phyloP scores from a whole-genome alignment of 768 basidiomycete genomes.

The Chiua virens region DNA sequence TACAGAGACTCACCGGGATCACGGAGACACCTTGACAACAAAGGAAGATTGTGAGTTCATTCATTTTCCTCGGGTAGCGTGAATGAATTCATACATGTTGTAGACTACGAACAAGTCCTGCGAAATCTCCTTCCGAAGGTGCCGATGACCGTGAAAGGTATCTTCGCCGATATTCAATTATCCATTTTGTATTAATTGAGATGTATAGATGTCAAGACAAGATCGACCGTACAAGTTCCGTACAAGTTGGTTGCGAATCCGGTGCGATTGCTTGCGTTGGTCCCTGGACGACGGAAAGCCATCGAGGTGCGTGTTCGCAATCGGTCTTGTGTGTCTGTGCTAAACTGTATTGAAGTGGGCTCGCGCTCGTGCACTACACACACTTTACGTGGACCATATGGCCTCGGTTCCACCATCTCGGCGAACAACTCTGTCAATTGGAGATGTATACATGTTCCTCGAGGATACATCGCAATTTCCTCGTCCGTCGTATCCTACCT shows the following conservation, averaged over 20 bases:
- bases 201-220: constrained; percentile 37
- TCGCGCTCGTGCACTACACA: constrained; percentile 41
- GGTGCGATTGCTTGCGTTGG: constrained; percentile 35
- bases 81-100: neutral
- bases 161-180: neutral
- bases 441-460: constrained; percentile 46
- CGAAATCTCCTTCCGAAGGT: constrained; percentile 38
- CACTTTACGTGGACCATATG: constrained; percentile 36
- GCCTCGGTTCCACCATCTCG: constrained; percentile 17
- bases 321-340: neutral
- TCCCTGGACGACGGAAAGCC: constrained; percentile 46
- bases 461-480: constrained; percentile 42
- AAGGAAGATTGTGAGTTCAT: constrained; percentile 22
- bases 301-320: constrained; percentile 41
- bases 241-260: constrained; percentile 40
- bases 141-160: constrained; percentile 47
- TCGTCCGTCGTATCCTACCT: constrained; percentile 24
- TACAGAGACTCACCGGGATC: neutral
- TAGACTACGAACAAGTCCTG: constrained; percentile 36
- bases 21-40: neutral
- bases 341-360: constrained; percentile 37
- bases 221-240: constrained; percentile 28
- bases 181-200: neutral
- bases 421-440: constrained; percentile 33
- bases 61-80: neutral